Conservation (phyloP, 2,329 filamentous ascomycete species). For the Colletotrichum spinosum region DNA sequence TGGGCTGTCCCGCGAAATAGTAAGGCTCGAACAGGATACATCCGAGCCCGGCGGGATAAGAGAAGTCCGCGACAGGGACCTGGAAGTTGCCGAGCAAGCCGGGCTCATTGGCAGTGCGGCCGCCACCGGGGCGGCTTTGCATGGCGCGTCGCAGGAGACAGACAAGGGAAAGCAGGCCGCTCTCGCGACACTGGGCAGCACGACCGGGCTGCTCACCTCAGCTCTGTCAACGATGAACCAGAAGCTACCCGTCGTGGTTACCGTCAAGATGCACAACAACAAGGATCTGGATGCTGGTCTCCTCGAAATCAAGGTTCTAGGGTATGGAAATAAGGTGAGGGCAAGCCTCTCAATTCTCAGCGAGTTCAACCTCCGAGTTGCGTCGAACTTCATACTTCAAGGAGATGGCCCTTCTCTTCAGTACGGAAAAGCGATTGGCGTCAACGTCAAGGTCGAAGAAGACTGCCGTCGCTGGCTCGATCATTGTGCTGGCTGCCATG, state of each 20-base stretch:
- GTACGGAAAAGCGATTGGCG: no score
- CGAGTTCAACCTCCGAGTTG: neutral
- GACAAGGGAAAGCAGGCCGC: neutral
- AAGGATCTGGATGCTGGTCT: neutral
- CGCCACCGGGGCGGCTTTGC: neutral
- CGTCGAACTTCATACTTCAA: neutral
- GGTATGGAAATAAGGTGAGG: neutral
- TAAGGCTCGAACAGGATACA: neutral
- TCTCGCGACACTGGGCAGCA: neutral
- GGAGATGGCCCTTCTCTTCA: no score
- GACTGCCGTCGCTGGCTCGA: no score
- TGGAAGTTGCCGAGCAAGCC: neutral
- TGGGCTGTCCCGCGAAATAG: neutral
- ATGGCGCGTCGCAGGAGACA: neutral
- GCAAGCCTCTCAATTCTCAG: neutral
- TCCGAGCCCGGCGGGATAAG: neutral
- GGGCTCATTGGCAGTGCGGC: neutral
- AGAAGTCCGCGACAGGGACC: neutral
- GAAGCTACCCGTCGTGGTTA: neutral
- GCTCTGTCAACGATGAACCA: neutral
- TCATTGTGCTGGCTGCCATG: no score
- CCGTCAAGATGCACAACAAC: neutral
- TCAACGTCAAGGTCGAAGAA: no score
- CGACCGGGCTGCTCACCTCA: neutral
- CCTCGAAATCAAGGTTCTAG: neutral